Evolutionary conservation across 176 grass and related monocot species (phyloP).

Genomic region (Dactylis glomerata): DNA sequence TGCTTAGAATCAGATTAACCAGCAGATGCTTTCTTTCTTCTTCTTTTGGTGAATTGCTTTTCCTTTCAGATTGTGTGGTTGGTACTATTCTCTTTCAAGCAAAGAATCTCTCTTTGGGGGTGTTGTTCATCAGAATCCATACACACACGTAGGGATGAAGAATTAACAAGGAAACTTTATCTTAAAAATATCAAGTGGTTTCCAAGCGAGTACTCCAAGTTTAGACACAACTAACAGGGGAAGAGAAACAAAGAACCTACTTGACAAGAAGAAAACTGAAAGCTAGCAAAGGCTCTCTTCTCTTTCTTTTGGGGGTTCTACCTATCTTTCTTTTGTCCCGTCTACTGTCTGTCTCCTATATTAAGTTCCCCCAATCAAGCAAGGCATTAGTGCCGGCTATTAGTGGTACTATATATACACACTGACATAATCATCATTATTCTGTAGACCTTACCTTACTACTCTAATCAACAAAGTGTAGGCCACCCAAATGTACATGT

Average conservation of each 20-base stretch:
- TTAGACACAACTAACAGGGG: not conserved
- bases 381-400: constrained; percentile 15
- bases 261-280: not conserved
- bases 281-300: not conserved
- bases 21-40: not conserved
- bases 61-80: constrained; percentile 15
- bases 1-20: constrained; percentile 9
- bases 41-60: not conserved
- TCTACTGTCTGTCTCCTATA: not conserved
- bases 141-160: not conserved
- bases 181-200: not conserved
- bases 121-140: not conserved
- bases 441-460: not conserved
- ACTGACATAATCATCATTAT: constrained; percentile 11
- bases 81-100: constrained; percentile 8
- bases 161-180: not conserved
- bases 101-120: not conserved
- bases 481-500: not conserved
- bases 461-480: not conserved
- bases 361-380: constrained; percentile 27
- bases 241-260: not conserved
- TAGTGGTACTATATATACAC: not conserved
- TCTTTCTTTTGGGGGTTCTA: not conserved
- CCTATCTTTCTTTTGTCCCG: not conserved
- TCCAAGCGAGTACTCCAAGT: not conserved